Conservation (phyloP, 139 green algal genomes). For the Prasinococcaceae sp. region DNA sequence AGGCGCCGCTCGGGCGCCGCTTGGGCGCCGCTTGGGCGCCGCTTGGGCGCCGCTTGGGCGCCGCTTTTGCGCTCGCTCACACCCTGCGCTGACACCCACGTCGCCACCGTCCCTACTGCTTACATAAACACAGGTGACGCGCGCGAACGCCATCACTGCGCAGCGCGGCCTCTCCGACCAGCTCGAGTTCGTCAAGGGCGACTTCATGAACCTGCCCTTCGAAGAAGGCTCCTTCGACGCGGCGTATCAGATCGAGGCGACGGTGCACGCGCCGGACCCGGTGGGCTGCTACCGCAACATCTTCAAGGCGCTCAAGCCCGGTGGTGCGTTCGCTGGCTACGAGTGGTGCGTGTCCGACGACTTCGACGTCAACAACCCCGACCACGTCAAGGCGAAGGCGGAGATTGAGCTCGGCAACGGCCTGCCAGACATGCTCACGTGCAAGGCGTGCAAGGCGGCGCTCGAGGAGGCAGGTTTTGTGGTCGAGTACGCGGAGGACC, state of each 20-base stretch:
- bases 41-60: no score
- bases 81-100: no score
- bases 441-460: constrained; percentile 19
- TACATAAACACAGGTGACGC: no score
- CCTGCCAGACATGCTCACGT: constrained; percentile 30
- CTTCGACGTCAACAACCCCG: constrained; percentile 24
- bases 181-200: constrained; percentile 33
- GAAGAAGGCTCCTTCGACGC: constrained; percentile 28
- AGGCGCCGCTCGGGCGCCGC: no score
- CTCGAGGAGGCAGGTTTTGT: constrained; percentile 31
- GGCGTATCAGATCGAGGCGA: constrained; percentile 38
- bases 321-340: constrained; percentile 28
- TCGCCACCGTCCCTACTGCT: no score
- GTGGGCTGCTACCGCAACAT: constrained; percentile 32
- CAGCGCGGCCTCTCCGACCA: constrained; percentile 14
- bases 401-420: constrained; percentile 41
- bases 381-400: constrained; percentile 25
- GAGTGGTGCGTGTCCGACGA: constrained; percentile 41
- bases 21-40: no score
- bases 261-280: constrained; percentile 31
- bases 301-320: constrained; percentile 32
- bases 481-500: constrained; percentile 34
- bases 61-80: no score
- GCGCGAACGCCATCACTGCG: constrained; percentile 14
- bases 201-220: constrained; percentile 40